Evolutionary conservation across 2,329 filamentous ascomycete species (phyloP).

Genomic region (Fusarium chlamydosporum): DNA sequence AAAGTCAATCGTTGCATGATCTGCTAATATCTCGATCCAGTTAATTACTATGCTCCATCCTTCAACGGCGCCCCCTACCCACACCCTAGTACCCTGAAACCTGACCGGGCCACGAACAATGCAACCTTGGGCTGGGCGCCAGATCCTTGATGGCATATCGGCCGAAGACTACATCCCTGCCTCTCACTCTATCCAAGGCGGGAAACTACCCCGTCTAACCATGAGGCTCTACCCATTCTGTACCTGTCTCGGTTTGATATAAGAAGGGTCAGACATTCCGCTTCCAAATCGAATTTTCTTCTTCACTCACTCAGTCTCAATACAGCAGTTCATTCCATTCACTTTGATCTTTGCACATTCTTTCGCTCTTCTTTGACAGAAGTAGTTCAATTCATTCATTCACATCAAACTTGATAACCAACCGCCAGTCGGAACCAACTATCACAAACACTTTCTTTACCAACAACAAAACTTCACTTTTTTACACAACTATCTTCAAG

Average conservation of each 20-base stretch:
- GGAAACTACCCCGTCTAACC: conserved; percentile 27
- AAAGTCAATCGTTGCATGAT: conserved; percentile 28
- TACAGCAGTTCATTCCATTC: conserved; percentile 51
- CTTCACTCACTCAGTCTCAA: conserved; percentile 46
- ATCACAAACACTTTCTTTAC: conserved; percentile 26
- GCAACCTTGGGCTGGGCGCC: conserved; percentile 26
- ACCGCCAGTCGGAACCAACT: conserved; percentile 46
- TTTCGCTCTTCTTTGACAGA: conserved; percentile 54
- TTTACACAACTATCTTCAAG: conserved; percentile 27
- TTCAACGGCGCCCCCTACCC: background rate
- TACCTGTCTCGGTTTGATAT: conserved; percentile 28
- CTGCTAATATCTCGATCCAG: conserved; percentile 22
- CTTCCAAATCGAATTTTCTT: conserved; percentile 11
- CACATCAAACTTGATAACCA: conserved; percentile 13
- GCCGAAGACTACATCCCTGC: conserved; percentile 32
- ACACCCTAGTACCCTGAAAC: conserved; percentile 42
- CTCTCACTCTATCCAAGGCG: conserved; percentile 19
- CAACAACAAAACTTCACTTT: background rate
- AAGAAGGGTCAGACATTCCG: conserved; percentile 30
- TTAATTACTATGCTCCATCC: background rate
- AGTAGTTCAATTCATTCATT: conserved; percentile 50
- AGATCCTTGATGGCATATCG: conserved; percentile 39
- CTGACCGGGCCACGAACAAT: conserved; percentile 28
- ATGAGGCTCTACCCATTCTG: conserved; percentile 33
- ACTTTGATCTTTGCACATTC: conserved; percentile 48